Evolutionary conservation across 257 asterid genomes (phyloP), one percentile per base, ranked within the genome.

Genomic region (Eustoma russellianum): DNA sequence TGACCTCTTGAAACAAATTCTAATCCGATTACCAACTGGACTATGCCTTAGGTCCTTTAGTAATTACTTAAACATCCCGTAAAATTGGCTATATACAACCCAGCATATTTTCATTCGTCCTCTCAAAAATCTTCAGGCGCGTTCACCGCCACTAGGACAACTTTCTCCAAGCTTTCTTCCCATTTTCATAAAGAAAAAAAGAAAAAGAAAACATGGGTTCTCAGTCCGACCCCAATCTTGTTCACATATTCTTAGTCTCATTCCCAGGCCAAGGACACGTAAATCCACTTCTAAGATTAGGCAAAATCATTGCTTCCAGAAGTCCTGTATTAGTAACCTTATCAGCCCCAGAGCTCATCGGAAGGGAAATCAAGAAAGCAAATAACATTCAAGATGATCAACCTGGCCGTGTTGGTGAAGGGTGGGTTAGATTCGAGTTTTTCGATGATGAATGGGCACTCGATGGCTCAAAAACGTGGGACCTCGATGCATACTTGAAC

Each of bases 231-330:
- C 9, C 2, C 9, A 38, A 38, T 5, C 43, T 38, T 38, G 11
- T 54, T 41, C 96, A 87, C 24, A 68, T 72, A 1, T 67, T 79
- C 52, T 63, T 81, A 72, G 82, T 87, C 2, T 81, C 82, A 5
- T 84, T 79, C 47, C 90, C 93, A 0, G 90, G 80, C 1, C 93
- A 84, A 54, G 96, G 96, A 18, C 93, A 87, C 61, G 75, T 83
- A 0, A 87, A 83, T 47, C 94, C 96, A 0, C 76, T 87, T 5
- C 90, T 87, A 62, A 72, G 94, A 9, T 71, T 87, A 0, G 94
- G 70, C 62, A 83, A 79, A 52, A 70, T 69, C 8, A 82, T 87
- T 33, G 94, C 94, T 9, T 43, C 69, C 24, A 63, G 57, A 51
- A 93, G 94, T 33, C 59, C 43, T 8, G 0, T 74, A 5, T 57